Conservation (phyloP, 352 stramenopile genomes). For the Peronosclerospora sorghi region DNA sequence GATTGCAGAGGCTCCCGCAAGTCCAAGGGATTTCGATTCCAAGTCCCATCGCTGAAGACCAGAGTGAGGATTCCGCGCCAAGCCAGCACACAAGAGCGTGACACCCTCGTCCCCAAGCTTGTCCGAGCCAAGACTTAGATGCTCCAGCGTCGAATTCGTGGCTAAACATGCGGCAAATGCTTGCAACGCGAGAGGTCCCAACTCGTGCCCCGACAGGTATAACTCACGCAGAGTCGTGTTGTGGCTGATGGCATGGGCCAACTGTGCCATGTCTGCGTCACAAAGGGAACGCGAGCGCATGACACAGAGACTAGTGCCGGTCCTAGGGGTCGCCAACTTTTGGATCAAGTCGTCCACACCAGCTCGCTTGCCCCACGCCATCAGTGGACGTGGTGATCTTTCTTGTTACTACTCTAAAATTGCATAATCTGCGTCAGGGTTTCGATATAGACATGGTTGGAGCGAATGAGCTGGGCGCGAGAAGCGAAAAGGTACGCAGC, state of each 20-base stretch:
- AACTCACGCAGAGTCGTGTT: conserved; percentile 64
- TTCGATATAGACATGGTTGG: too few species aligned
- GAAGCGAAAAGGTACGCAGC: too few species aligned
- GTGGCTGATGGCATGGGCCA: conserved; percentile 38
- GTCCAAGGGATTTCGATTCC: conserved; percentile 53
- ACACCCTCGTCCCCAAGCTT: conserved; percentile 44
- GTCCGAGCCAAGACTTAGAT: conserved; percentile 55
- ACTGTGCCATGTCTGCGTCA: conserved; percentile 34
- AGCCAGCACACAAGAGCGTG: conserved; percentile 27
- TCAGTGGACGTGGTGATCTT: too few species aligned
- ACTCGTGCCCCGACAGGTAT: conserved; percentile 63
- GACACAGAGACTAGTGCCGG: conserved; percentile 56
- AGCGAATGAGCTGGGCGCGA: too few species aligned
- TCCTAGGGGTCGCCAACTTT: conserved; percentile 49
- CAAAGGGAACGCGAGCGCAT: conserved; percentile 58
- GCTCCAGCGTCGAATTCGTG: conserved; percentile 50
- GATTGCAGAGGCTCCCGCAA: conserved; percentile 32
- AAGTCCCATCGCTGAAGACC: conserved; percentile 55
- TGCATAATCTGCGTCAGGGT: too few species aligned
- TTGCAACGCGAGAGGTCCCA: conserved; percentile 26
- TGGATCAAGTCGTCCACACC: conserved; percentile 68
- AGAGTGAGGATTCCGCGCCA: conserved; percentile 44
- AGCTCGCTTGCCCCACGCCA: conserved; percentile 63
- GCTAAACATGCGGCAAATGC: conserved; percentile 61
- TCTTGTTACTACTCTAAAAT: too few species aligned